A percentile compares a stretch with the other conserved stretches of the same genome.
phyloP scores from a whole-genome alignment of 192 early-diverging fungal genomes.

The Oehlia diaphana region DNA sequence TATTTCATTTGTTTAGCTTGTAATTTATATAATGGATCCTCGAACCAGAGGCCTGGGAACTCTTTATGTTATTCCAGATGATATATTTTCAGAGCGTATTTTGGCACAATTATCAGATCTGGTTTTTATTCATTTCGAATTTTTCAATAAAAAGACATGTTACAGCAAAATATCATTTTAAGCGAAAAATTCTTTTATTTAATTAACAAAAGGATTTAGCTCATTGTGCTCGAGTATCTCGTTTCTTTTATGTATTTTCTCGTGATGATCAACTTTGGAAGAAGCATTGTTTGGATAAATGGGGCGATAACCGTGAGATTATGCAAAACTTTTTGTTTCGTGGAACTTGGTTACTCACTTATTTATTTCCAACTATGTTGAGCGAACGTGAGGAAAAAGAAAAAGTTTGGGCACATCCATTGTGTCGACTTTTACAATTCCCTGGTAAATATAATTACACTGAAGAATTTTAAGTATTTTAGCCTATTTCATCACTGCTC shows the following conservation, averaged over 20 bases:
- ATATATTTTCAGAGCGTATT: slow-evolving; percentile 4
- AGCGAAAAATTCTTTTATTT: neutral
- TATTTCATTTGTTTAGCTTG: neutral
- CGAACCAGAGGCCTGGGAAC: neutral
- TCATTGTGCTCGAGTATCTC: slow-evolving; percentile 20
- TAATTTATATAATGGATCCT: neutral
- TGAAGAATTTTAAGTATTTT: neutral
- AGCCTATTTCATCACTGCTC: neutral
- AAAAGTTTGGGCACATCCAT: slow-evolving; percentile 31
- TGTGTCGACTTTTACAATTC: neutral
- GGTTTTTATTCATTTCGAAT: neutral
- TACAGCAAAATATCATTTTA: neutral
- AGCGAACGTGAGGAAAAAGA: slow-evolving; percentile 22
- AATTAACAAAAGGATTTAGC: slow-evolving; percentile 10
- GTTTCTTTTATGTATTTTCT: slow-evolving; percentile 38
- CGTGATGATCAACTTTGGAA: slow-evolving; percentile 41
- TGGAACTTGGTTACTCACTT: slow-evolving; percentile 42
- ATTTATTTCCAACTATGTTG: slow-evolving; percentile 36
- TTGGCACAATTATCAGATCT: neutral
- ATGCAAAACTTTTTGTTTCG: slow-evolving; percentile 32
- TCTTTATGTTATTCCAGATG: neutral
- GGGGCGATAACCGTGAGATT: neutral
- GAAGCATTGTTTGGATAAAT: slow-evolving; percentile 30
- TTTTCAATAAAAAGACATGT: neutral
- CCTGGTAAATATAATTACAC: neutral